phyloP scores from a whole-genome alignment of 768 basidiomycete species.

The Mycena vitilis region DNA sequence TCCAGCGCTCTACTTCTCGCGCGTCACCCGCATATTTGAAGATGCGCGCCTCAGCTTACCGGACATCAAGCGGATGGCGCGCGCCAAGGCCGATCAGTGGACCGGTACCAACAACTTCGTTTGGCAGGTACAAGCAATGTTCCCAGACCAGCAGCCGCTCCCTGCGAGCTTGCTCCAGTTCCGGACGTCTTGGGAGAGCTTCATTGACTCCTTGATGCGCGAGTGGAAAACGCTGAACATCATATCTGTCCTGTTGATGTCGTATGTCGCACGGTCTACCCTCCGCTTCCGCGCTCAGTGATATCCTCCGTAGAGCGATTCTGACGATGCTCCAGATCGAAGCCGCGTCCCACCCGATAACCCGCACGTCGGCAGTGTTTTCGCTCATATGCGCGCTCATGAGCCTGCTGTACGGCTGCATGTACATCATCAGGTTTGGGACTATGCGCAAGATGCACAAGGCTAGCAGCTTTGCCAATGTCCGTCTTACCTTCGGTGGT shows the following conservation, averaged over 20 bases:
- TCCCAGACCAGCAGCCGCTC: slow-evolving; percentile 24
- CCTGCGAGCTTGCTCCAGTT: slow-evolving; percentile 59
- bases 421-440: slow-evolving; percentile 73
- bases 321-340: slow-evolving; percentile 51
- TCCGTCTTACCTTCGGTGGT: slow-evolving; percentile 36
- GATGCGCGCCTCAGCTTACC: slow-evolving; percentile 73
- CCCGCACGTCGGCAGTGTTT: slow-evolving; percentile 67
- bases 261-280: slow-evolving; percentile 15
- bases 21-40: slow-evolving; percentile 75
- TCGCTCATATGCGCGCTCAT: slow-evolving; percentile 70
- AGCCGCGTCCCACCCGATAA: slow-evolving; percentile 62
- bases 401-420: slow-evolving; percentile 73
- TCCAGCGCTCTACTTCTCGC: slow-evolving; percentile 74
- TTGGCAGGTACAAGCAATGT: too few species aligned
- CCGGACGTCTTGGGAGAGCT: slow-evolving; percentile 65
- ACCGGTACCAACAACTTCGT: slow-evolving; percentile 6
- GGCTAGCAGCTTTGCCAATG: slow-evolving; percentile 74
- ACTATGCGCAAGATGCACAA: slow-evolving; percentile 76
- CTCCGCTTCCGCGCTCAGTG: background rate
- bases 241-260: slow-evolving; percentile 58
- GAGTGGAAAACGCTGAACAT: slow-evolving; percentile 71
- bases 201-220: slow-evolving; percentile 63
- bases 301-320: slow-evolving; percentile 43
- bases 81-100: slow-evolving; percentile 43
- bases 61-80: slow-evolving; percentile 61